Conservation (phyloP, 2,329 filamentous ascomycete genomes). For the Pseudopithomyces maydicus region DNA sequence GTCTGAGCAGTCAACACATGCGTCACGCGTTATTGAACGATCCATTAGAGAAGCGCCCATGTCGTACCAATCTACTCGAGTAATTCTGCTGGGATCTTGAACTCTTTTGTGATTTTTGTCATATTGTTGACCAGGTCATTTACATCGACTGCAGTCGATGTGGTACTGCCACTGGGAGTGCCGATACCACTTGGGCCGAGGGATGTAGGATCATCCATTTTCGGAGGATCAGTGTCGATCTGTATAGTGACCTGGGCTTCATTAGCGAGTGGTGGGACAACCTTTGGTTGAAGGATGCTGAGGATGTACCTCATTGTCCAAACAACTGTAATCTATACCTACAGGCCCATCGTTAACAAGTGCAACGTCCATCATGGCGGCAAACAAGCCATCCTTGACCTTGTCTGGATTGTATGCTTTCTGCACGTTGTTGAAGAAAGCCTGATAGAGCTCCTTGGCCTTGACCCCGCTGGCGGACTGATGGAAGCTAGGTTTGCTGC, state of each 20-base stretch:
- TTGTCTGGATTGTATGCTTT: constrained; percentile 72
- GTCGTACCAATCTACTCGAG: constrained; percentile 26
- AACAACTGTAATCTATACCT: constrained; percentile 64
- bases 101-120: constrained; percentile 37
- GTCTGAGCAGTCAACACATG: too few relatives aligned
- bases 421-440: constrained; percentile 79
- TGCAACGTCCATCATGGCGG: constrained; percentile 98
- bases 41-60: too few relatives aligned
- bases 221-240: constrained; percentile 54
- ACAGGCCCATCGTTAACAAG: constrained; percentile 84
- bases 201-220: constrained; percentile 37
- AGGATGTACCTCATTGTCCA: constrained; percentile 61
- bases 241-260: constrained; percentile 53
- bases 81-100: constrained; percentile 40
- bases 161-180: constrained; percentile 15
- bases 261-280: constrained; percentile 8
- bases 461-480: constrained; percentile 79
- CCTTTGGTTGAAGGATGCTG: constrained; percentile 17
- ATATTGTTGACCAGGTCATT: constrained; percentile 39
- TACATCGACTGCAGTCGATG: constrained; percentile 25
- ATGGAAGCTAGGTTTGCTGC: constrained; percentile 94
- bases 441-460: constrained; percentile 80
- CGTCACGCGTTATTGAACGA: too few relatives aligned
- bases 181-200: constrained; percentile 17
- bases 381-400: constrained; percentile 95